These are phyloP conservation scores for Schizothecium vesticola DNA, from an alignment of 495 filamentous ascomycete genomes.

Conservation along the genomic window DNA sequence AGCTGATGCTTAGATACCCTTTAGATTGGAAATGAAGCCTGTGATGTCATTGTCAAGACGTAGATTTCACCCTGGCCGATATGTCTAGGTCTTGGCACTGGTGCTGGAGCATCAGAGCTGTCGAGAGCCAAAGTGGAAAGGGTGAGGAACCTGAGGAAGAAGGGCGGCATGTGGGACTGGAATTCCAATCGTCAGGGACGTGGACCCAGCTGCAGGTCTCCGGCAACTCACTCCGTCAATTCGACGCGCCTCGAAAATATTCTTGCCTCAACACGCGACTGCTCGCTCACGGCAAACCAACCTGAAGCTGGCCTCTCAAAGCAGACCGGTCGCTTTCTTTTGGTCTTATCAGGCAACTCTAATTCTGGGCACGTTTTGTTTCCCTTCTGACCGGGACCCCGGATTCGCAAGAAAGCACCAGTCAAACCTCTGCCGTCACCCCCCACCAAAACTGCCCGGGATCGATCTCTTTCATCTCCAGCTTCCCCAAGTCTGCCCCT, in stretches of 20 bases:
- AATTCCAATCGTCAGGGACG: no score
- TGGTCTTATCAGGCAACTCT: background rate
- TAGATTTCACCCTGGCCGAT: background rate
- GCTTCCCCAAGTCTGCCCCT: constrained; percentile 22
- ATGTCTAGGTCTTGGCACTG: background rate
- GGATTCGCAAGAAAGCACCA: background rate
- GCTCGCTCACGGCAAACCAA: background rate
- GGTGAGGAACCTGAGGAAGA: background rate
- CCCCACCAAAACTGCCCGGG: background rate
- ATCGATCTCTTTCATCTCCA: background rate
- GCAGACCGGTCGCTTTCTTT: background rate
- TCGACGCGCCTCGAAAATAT: background rate
- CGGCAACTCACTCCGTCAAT: background rate
- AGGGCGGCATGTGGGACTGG: background rate
- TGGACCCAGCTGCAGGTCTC: background rate
- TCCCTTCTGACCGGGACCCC: background rate
- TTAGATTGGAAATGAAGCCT: background rate
- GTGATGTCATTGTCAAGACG: background rate
- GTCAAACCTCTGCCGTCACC: background rate
- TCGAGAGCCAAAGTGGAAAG: background rate
- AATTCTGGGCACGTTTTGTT: background rate
- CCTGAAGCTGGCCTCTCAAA: background rate
- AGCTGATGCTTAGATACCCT: background rate
- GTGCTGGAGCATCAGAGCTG: background rate
- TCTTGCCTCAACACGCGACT: background rate